Conservation (phyloP, 768 basidiomycete genomes). For the Boletus huronensis region DNA sequence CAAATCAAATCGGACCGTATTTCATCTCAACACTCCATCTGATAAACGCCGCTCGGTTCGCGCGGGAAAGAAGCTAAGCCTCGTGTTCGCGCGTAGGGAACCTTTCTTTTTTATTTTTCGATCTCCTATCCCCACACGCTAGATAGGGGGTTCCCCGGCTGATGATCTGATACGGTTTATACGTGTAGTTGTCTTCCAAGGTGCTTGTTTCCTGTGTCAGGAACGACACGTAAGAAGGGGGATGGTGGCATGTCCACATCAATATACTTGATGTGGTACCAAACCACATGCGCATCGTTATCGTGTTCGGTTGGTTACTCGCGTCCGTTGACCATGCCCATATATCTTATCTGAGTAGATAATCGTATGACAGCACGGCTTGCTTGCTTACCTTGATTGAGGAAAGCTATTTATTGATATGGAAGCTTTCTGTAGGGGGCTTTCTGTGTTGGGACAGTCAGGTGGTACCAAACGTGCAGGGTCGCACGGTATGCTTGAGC, state of each 20-base stretch:
- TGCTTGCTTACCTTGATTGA: background rate
- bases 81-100: background rate
- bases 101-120: background rate
- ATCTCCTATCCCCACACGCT: background rate
- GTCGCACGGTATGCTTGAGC: background rate
- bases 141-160: background rate
- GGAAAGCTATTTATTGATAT: background rate
- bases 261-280: too few relatives aligned
- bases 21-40: background rate
- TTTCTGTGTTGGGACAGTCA: background rate
- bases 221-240: background rate
- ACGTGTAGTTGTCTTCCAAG: background rate
- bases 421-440: background rate
- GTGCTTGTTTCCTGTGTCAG: background rate
- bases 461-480: background rate
- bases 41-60: conserved; percentile 6
- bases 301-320: background rate
- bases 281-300: background rate
- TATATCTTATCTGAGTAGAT: background rate
- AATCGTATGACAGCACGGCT: background rate
- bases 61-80: background rate
- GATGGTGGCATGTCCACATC: background rate
- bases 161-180: background rate
- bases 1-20: background rate
- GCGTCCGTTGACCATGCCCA: background rate